Evolutionary conservation across 2,329 filamentous ascomycete species (phyloP).

Genomic region (Aspergillus tanneri): DNA sequence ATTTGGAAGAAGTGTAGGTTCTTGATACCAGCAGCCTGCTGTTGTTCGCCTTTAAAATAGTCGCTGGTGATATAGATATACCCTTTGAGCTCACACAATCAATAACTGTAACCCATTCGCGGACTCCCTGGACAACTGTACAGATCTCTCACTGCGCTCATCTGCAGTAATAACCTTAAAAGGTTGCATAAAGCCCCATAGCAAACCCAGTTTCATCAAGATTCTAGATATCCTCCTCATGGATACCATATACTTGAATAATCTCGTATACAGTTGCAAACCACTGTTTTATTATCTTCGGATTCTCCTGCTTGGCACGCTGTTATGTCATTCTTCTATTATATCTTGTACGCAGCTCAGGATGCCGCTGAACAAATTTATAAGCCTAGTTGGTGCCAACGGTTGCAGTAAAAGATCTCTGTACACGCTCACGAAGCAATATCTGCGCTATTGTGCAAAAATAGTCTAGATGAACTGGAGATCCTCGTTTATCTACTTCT

Average conservation of each 20-base stretch:
- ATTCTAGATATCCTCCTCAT: conserved; percentile 4
- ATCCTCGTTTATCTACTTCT: conserved; percentile 3
- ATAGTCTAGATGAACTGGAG: conserved; percentile 3
- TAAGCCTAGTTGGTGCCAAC: conserved; percentile 5
- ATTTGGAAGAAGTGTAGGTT: background rate
- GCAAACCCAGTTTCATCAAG: conserved; percentile 12
- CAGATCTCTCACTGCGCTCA: conserved; percentile 3
- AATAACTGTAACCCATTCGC: conserved; percentile 14
- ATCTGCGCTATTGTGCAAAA: conserved; percentile 4
- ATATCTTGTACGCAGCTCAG: conserved; percentile 5
- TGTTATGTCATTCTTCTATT: background rate
- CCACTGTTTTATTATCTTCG: conserved; percentile 1
- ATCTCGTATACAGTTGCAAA: background rate
- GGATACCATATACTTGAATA: background rate
- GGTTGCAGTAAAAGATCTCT: background rate
- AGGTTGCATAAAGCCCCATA: conserved; percentile 5
- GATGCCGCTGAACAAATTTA: conserved; percentile 5
- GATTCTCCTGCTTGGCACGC: background rate
- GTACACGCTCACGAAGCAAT: background rate
- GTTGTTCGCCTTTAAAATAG: background rate
- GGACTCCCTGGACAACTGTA: conserved; percentile 8
- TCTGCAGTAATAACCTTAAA: conserved; percentile 14
- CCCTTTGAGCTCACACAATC: background rate
- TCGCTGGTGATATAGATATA: background rate
- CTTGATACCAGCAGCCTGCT: background rate